Evolutionary conservation across 2,329 filamentous ascomycete genomes (phyloP), one percentile per base, ranked within the genome.

Genomic region (Peltaster fructicola): DNA sequence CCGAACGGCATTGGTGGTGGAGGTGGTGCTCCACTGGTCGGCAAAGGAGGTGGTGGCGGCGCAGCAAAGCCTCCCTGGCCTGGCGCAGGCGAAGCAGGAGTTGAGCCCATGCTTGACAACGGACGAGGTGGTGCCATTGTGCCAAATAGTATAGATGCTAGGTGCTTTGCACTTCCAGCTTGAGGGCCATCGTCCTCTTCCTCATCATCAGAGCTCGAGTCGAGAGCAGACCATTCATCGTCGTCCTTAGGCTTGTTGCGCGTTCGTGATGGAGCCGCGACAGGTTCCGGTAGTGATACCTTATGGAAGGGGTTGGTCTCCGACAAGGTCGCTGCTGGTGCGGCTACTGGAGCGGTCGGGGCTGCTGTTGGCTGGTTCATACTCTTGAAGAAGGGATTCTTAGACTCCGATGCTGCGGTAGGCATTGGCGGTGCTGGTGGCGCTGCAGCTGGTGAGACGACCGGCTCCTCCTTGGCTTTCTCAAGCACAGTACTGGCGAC

Each of bases 221-320:
- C 20, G 14, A 70, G 70, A 8, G 67, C 69, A 33, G 69, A 75
- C 84, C 85, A 95, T 42, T 84, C 84, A 33, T 91, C 73, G 35
- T 73, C 69, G 24, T 59, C 55, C 8, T 38, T 37, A 17, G 65
- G 67, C 26, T 66, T 63, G 15, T 56, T 58, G 26, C 68, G 62
- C 15, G 63, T 64, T 9, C 66, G 57, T 13, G 27, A 8, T 16
- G 49, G 41, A 16, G 48, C 48, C 14, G 53, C 53, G 24, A 61
- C 47, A 31, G 59, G 46, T 29, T 59, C 47, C n/a, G 64, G 58
- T 6, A 67, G 58, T 13, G 30, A 54, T 44, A 44, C 67, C 61
- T 34, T 79, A 50, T 91, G 79, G 70, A 95, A 98, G 4, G 88
- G 88, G 47, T 98, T 98, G 7, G 80, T 95, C n/a, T 79, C 84